Base-by-base conservation (phyloP, 2,329 filamentous ascomycete species). In the Monilinia fructicola region DNA sequence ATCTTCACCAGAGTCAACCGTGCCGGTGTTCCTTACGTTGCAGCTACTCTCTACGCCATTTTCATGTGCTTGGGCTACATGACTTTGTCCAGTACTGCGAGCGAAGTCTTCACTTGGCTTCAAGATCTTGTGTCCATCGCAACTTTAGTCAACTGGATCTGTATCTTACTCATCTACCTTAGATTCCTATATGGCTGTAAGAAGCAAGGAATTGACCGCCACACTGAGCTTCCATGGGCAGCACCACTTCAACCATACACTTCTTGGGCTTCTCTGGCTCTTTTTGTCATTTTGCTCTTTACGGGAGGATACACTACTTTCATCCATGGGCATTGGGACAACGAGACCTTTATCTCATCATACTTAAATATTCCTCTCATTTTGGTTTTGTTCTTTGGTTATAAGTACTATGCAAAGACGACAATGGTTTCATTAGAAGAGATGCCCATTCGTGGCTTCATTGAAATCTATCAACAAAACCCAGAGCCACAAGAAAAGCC, bases 271-370 rank as follows among this genome's bases (percentile, higher is more conserved):
- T 84, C 85, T 0, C 79, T 93, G 6, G 74, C 81, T 68, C 84
- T 88, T 80, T 85, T 83, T 73, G 78, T 87, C 38, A 76, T 90
- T 52, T 88, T 92, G 68, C 78, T 93, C 4, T 80, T 92, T 52
- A 92, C 90, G 4, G 85, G 86, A 48, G 90, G 90, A 0, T 92
- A 92, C 71, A 73, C 79, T 2, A 84, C 86, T 4, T 89, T 89
- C 67, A 86, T 85, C 1, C 77, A 77, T 46, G 86, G 86, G 2
- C 83, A 85, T 67, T 89, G 86, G 85, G 79, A 83, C 65, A 73
- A 84, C 0, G 81, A 81, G 26, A 78, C 77, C 1, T 89, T 89
- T 70, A 81, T 89, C 1, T 87, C 86, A 0, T 82, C 85, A 0
- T 89, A 89, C 68, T 73, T 89, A 83, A 77, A 80, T 61, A 78